Conservation (phyloP, 139 green algal genomes). For the Haematococcus sp. region DNA sequence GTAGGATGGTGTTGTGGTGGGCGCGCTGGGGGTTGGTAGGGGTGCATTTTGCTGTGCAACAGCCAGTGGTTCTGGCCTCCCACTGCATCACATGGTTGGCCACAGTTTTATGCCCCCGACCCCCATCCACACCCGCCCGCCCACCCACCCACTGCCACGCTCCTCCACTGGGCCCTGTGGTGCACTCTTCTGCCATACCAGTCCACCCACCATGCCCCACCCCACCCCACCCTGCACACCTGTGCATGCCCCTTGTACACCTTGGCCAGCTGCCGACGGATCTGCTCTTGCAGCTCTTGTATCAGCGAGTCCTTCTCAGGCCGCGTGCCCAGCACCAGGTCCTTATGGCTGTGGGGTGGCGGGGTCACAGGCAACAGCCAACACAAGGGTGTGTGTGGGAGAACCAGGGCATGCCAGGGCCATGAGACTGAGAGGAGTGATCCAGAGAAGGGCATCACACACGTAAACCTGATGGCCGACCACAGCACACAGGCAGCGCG, state of each 20-base stretch:
- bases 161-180: background rate
- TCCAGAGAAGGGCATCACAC: no score
- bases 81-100: no score
- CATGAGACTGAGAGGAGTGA: no score
- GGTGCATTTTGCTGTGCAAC: no score
- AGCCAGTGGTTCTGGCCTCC: no score
- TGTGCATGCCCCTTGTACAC: constrained; percentile 1
- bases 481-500: no score
- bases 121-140: no score
- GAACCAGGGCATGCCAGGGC: no score
- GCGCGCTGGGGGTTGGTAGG: no score
- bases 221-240: background rate
- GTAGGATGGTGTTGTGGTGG: no score
- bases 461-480: no score
- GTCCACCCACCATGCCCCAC: background rate
- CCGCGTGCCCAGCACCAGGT: constrained; percentile 32
- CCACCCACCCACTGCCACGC: background rate
- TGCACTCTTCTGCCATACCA: background rate
- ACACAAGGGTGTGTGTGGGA: background rate
- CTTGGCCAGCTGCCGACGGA: constrained; percentile 29
- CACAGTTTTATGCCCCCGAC: no score
- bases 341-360: constrained; percentile 1
- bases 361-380: background rate
- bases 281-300: constrained; percentile 31
- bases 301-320: constrained; percentile 32